A percentile compares a stretch with the other conserved stretches of the same genome.
These are phyloP conservation scores for Phytophthora citrophthora DNA, from an alignment of 352 stramenopile species.

Conservation along the genomic window DNA sequence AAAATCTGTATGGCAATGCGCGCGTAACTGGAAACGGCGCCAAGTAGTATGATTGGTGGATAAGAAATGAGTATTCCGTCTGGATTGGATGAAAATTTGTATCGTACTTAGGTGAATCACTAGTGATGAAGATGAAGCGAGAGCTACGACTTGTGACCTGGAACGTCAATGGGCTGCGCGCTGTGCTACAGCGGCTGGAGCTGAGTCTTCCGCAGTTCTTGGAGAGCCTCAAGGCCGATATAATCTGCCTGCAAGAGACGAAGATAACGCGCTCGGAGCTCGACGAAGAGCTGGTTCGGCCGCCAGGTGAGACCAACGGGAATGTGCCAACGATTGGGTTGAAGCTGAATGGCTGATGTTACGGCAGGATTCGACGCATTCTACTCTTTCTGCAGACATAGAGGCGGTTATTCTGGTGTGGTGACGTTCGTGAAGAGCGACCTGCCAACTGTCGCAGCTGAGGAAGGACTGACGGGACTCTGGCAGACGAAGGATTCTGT, in stretches of 20 bases:
- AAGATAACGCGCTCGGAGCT: conserved; percentile 87
- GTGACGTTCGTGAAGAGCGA: conserved; percentile 70
- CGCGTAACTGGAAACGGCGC: conserved; percentile 34
- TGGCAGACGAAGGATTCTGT: conserved; percentile 66
- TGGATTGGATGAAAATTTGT: conserved; percentile 18
- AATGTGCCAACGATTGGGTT: background rate
- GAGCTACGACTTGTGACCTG: conserved; percentile 72
- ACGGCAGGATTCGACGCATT: conserved; percentile 79
- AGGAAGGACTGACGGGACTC: conserved; percentile 74
- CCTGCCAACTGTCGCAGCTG: conserved; percentile 60
- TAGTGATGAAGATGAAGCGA: too few relatives aligned
- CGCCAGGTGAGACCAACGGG: conserved; percentile 39
- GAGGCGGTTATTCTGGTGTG: conserved; percentile 81
- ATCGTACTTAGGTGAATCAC: too few relatives aligned
- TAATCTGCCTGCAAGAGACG: conserved; percentile 88
- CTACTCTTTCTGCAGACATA: conserved; percentile 77
- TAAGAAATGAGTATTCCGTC: conserved; percentile 1
- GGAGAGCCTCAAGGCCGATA: conserved; percentile 61
- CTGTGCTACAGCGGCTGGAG: conserved; percentile 68
- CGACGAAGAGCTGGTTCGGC: conserved; percentile 76
- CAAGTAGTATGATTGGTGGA: conserved; percentile 48
- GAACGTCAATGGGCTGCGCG: conserved; percentile 88
- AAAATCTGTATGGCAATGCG: conserved; percentile 22
- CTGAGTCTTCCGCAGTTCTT: conserved; percentile 61
- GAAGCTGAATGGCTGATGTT: conserved; percentile 11